Base-by-base conservation (phyloP, 2,329 filamentous ascomycete genomes). In the Beauveria sp. region DNA sequence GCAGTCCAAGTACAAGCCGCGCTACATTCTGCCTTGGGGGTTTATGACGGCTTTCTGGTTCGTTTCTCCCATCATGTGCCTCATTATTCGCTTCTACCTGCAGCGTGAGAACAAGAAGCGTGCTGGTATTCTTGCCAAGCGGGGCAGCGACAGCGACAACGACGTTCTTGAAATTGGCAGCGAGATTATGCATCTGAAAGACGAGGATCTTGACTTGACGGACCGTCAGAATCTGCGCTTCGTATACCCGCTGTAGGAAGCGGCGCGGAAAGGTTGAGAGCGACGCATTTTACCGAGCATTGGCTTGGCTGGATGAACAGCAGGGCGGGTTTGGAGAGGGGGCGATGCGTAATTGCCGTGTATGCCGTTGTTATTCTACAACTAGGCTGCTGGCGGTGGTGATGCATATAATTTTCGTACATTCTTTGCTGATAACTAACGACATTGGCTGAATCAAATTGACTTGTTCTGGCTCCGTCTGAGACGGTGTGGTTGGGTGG, bases 211-310 rank as follows among this genome's bases (percentile, higher is more conserved):
- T 28, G 66, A 67, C 40, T 55, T 60, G 22, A 68, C 66, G 4
- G 66, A 68, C 50, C 53, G 64, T 18, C 60, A 67, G 51, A 65
- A 68, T 40, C 45, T 67, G 26, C 56, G 63, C 18, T 68, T 68
- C 31, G 61, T 67, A 26, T 67, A 68, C 51, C 66, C 66, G 1
- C 65, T 79, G 75, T 26, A 79, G 53, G 18, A 9, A 38, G 14
- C 14, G 12, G 20, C 4, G 22, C 22, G 22, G 14, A n/a, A 20
- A 31, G 40, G 43, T 9, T n/a, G 24, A 18, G 24, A 9, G 40
- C n/a, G 53, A 45, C 40, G n/a, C 14, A 31, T 24, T 20, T 7
- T 4, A 45, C 10, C n/a, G 7, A 1, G 42, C 18, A 56, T 22
- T 28, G 40, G 40, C 40, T 55, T n/a, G 16, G 24, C 14, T n/a